Conservation (phyloP, 345 rosid species). For the Aurinia saxatilis region DNA sequence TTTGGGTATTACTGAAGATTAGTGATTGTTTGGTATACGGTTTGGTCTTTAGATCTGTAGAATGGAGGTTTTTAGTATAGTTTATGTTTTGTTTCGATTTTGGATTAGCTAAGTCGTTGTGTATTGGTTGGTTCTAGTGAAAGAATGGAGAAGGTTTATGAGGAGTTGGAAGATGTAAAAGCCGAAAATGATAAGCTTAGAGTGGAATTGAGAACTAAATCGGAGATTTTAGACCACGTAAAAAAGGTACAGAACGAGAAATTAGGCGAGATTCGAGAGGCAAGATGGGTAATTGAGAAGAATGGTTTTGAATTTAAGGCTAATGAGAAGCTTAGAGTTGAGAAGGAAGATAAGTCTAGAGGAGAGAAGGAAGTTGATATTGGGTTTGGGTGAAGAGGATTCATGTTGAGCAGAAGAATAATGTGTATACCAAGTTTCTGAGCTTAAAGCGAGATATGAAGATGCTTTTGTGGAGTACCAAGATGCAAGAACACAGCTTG, state of each 20-base stretch:
- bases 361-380: slow-evolving; percentile 38
- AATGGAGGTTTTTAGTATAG: too few relatives aligned
- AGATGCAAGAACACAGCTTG: too few relatives aligned
- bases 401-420: slow-evolving; percentile 48
- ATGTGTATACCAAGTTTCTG: slow-evolving; percentile 24
- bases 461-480: too few relatives aligned
- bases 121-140: slow-evolving; percentile 16
- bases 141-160: slow-evolving; percentile 53
- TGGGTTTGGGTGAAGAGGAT: slow-evolving; percentile 58
- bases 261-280: slow-evolving; percentile 37
- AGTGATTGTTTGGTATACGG: too few relatives aligned
- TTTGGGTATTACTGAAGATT: too few relatives aligned
- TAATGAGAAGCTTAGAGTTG: slow-evolving; percentile 62
- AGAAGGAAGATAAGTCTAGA: slow-evolving; percentile 38
- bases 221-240: slow-evolving; percentile 41
- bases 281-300: slow-evolving; percentile 36
- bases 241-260: slow-evolving; percentile 46
- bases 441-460: too few relatives aligned
- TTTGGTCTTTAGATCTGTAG: too few relatives aligned
- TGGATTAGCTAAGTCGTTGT: not conserved
- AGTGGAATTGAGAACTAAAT: slow-evolving; percentile 40
- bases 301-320: slow-evolving; percentile 40
- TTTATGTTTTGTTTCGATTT: not conserved
- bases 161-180: slow-evolving; percentile 66
- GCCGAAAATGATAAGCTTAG: slow-evolving; percentile 58